These are phyloP conservation scores for Argentina anserina DNA, from an alignment of 306 rosid species.

Conservation along the genomic window DNA sequence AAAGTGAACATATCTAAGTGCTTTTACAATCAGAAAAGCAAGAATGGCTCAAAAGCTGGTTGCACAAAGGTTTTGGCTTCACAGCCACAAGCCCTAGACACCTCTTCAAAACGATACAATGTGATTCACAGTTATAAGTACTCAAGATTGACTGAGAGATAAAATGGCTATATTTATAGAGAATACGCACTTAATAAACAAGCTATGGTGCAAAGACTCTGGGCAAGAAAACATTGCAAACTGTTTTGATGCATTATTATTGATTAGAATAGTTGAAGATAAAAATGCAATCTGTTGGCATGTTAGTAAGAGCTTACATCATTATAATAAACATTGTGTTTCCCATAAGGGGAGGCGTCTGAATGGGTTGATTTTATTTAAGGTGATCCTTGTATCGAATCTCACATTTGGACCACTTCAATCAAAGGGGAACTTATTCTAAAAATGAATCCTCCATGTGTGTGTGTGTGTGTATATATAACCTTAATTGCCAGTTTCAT, in stretches of 20 bases:
- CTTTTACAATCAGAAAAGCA: not conserved
- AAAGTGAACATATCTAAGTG: not conserved
- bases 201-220: not conserved
- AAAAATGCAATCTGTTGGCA: not conserved
- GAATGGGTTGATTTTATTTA: not conserved
- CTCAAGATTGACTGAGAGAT: not conserved
- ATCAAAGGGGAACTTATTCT: not conserved
- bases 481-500: not conserved
- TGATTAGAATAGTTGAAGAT: not conserved
- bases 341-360: not conserved
- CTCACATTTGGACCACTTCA: not conserved
- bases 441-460: not conserved
- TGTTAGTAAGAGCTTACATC: not conserved
- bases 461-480: not conserved
- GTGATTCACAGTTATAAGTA: not conserved
- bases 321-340: not conserved
- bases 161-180: not conserved
- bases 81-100: not conserved
- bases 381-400: not conserved
- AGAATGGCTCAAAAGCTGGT: not conserved
- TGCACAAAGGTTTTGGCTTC: not conserved
- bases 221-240: not conserved
- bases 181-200: not conserved
- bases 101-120: not conserved
- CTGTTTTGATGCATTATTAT: not conserved